Evolutionary conservation across 495 filamentous ascomycete genomes (phyloP).

Genomic region (Neurospora sp.): DNA sequence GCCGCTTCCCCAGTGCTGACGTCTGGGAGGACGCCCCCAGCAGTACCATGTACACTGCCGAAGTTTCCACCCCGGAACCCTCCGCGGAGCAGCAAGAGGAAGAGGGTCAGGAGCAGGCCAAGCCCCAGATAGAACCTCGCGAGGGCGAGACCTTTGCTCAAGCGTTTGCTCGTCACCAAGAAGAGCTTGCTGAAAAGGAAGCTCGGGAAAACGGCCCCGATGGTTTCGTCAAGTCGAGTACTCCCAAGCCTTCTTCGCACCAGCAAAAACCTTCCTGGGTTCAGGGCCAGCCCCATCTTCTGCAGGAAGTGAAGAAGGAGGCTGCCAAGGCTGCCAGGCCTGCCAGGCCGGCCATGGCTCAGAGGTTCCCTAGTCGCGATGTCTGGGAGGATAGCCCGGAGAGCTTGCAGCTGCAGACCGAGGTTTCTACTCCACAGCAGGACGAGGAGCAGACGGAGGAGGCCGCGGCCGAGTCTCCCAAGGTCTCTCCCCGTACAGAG

Average conservation of each 20-base stretch:
- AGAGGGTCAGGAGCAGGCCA: constrained; percentile 22
- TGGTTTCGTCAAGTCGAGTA: constrained; percentile 27
- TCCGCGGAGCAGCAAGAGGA: constrained; percentile 45
- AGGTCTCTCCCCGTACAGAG: constrained; percentile 5
- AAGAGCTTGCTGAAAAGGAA: constrained; percentile 45
- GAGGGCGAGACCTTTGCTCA: constrained; percentile 40
- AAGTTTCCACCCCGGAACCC: constrained; percentile 71
- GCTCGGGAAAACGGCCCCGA: constrained; percentile 22
- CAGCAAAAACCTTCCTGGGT: constrained; percentile 39
- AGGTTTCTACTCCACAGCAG: constrained; percentile 54
- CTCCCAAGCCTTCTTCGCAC: constrained; percentile 22
- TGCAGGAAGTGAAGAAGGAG: constrained; percentile 27
- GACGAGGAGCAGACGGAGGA: constrained; percentile 23
- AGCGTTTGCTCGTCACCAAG: constrained; percentile 43
- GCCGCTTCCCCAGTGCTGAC: constrained; percentile 86
- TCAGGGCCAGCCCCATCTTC: constrained; percentile 32
- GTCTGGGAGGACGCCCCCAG: constrained; percentile 96
- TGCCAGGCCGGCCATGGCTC: constrained; percentile 33
- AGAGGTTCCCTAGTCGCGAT: constrained; percentile 86
- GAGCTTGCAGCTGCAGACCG: constrained; percentile 69
- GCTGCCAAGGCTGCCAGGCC: constrained; percentile 28
- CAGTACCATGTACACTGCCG: constrained; percentile 72
- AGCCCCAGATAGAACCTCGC: constrained; percentile 21
- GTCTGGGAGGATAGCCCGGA: constrained; percentile 96
- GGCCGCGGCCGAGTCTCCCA: background rate